Conservation (phyloP, 2,329 filamentous ascomycete species). For the Fusarium sacchari region DNA sequence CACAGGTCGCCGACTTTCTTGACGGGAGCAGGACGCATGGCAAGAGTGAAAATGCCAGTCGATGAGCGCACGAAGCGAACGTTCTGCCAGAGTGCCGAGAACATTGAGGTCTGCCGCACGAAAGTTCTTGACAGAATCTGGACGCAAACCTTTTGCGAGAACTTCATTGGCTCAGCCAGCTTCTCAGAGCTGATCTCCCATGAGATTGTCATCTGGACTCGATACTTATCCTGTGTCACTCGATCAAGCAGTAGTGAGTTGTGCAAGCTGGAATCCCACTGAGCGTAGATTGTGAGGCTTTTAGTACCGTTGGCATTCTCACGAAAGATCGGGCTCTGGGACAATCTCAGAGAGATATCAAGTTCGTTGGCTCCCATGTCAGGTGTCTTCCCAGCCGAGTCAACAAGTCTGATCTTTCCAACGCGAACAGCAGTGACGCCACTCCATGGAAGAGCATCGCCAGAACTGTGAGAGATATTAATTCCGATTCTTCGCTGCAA, state of each 20-base stretch:
- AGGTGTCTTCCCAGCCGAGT: constrained; percentile 84
- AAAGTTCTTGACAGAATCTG: constrained; percentile 88
- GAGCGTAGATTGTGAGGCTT: constrained; percentile 85
- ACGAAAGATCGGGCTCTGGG: constrained; percentile 80
- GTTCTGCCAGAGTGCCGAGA: constrained; percentile 86
- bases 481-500: constrained; percentile 88
- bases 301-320: constrained; percentile 91
- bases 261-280: constrained; percentile 97
- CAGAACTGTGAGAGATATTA: constrained; percentile 90
- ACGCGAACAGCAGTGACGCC: constrained; percentile 81
- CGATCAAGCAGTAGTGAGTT: constrained; percentile 93
- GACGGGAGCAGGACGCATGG: constrained; percentile 86
- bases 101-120: constrained; percentile 86
- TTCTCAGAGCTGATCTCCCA: constrained; percentile 89
- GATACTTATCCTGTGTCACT: constrained; percentile 90
- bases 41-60: constrained; percentile 85
- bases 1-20: constrained; percentile 93
- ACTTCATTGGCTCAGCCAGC: constrained; percentile 87
- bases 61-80: constrained; percentile 88
- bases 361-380: constrained; percentile 78
- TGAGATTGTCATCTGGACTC: constrained; percentile 84
- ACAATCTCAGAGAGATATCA: constrained; percentile 80
- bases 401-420: constrained; percentile 83
- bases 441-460: constrained; percentile 88
- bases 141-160: constrained; percentile 81